Percentiles rank a stretch among this genome's conserved stretches.
These are phyloP conservation scores for Metschnikowia noctiluminum DNA, from an alignment of 805 yeast species.

Conservation along the genomic window DNA sequence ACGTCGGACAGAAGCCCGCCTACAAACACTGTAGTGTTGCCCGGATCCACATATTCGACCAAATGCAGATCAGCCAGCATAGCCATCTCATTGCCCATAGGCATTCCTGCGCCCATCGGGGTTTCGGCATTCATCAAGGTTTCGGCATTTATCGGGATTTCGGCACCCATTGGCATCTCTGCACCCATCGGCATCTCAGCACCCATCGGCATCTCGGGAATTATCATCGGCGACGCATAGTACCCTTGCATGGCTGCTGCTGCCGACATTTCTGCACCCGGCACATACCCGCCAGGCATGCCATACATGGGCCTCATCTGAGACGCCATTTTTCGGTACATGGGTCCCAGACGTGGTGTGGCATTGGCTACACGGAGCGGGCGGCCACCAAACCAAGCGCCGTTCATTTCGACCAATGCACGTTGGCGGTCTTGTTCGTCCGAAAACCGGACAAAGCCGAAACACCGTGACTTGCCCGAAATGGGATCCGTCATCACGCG, in stretches of 20 bases:
- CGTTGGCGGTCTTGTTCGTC: slow-evolving; percentile 64
- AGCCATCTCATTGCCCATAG: too few relatives aligned
- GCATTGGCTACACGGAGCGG: slow-evolving; percentile 76
- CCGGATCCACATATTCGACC: slow-evolving; percentile 1
- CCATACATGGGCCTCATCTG: too few relatives aligned
- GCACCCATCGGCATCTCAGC: not conserved
- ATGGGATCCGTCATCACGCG: slow-evolving; percentile 85
- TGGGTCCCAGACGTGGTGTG: slow-evolving; percentile 54
- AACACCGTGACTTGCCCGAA: slow-evolving; percentile 71
- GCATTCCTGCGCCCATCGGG: too few relatives aligned
- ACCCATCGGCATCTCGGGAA: too few relatives aligned
- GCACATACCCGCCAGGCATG: too few relatives aligned
- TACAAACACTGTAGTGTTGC: slow-evolving; percentile 72
- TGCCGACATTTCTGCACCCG: not conserved
- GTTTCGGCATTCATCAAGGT: not conserved
- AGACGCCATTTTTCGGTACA: slow-evolving; percentile 9
- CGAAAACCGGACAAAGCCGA: slow-evolving; percentile 76
- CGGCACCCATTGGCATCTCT: not conserved
- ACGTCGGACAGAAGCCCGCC: slow-evolving; percentile 71
- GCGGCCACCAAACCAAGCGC: slow-evolving; percentile 76
- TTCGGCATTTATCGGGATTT: too few relatives aligned
- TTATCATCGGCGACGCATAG: slow-evolving; percentile 3
- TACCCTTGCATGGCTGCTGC: not conserved
- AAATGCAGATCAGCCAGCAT: slow-evolving; percentile 1
- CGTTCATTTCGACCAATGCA: slow-evolving; percentile 73